Evolutionary conservation across 2,329 filamentous ascomycete species (phyloP).

Genomic region (Apiospora saccharicola): DNA sequence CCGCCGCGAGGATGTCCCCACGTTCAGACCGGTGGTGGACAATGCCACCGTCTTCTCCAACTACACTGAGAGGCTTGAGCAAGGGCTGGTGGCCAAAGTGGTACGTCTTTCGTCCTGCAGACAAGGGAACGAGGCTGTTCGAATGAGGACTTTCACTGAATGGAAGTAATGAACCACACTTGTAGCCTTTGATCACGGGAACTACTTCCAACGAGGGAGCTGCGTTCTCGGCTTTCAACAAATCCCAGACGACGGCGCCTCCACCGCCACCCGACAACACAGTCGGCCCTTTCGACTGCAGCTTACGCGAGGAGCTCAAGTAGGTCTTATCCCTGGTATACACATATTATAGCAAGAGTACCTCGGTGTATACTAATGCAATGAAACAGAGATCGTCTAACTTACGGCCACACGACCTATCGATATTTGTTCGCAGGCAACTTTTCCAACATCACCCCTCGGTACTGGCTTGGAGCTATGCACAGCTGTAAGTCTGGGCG

Average conservation of each 20-base stretch:
- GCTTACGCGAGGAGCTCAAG: slow-evolving; percentile 3
- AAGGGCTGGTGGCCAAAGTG: slow-evolving; percentile 29
- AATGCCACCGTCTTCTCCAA: slow-evolving; percentile 29
- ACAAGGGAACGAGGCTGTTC: no score
- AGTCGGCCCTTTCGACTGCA: slow-evolving; percentile 9
- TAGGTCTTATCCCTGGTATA: not conserved
- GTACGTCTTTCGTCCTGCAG: slow-evolving; percentile 24
- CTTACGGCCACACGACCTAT: slow-evolving; percentile 38
- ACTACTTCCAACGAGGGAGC: slow-evolving; percentile 38
- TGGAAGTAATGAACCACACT: not conserved
- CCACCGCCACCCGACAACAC: slow-evolving; percentile 24
- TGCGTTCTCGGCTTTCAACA: slow-evolving; percentile 29
- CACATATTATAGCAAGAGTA: not conserved
- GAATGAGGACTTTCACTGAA: not conserved
- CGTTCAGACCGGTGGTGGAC: slow-evolving; percentile 26
- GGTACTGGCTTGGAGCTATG: slow-evolving; percentile 43
- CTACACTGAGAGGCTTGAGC: slow-evolving; percentile 26
- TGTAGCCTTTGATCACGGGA: slow-evolving; percentile 37
- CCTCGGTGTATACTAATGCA: not conserved
- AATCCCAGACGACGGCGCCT: not conserved
- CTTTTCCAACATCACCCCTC: slow-evolving; percentile 45
- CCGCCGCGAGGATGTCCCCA: slow-evolving; percentile 24
- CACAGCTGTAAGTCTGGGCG: slow-evolving; percentile 35
- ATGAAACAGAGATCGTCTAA: not conserved
- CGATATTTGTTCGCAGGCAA: slow-evolving; percentile 47